Percentiles rank a stretch among this genome's conserved stretches.
These are phyloP conservation scores for Debaryomyces castellii DNA, from an alignment of 805 yeast species.

Conservation along the genomic window DNA sequence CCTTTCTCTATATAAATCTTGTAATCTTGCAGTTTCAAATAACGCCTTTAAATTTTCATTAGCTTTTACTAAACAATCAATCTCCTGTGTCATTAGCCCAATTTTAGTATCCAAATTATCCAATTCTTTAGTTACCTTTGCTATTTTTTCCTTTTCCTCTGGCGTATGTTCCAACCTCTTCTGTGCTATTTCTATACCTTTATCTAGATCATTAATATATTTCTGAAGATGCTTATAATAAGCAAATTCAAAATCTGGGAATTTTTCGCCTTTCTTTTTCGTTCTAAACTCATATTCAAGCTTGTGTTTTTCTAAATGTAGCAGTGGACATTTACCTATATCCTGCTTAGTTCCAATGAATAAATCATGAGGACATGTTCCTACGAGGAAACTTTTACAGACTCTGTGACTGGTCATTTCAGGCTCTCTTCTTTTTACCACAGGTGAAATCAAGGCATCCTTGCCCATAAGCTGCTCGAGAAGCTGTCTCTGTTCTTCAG, in stretches of 20 bases:
- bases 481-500: conserved; percentile 74
- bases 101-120: conserved; percentile 63
- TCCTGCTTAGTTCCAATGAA: conserved; percentile 81
- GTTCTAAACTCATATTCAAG: conserved; percentile 60
- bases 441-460: conserved; percentile 42
- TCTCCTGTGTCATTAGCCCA: conserved; percentile 66
- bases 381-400: conserved; percentile 82
- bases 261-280: conserved; percentile 40
- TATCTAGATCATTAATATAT: conserved; percentile 66
- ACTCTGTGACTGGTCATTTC: conserved; percentile 49
- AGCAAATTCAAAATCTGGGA: conserved; percentile 52
- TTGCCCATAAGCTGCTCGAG: conserved; percentile 82
- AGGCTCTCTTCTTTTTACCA: conserved; percentile 32
- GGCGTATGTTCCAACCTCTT: conserved; percentile 69
- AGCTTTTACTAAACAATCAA: conserved; percentile 49
- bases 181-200: conserved; percentile 60
- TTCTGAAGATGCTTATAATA: conserved; percentile 49
- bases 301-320: conserved; percentile 74
- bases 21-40: conserved; percentile 47
- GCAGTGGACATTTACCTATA: conserved; percentile 73
- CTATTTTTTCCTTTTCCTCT: conserved; percentile 65
- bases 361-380: conserved; percentile 81
- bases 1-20: conserved; percentile 47
- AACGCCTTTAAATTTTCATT: conserved; percentile 53
- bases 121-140: conserved; percentile 52